Base-by-base conservation (phyloP, 306 rosid species). In the Cyamopsis tetragonoloba region DNA sequence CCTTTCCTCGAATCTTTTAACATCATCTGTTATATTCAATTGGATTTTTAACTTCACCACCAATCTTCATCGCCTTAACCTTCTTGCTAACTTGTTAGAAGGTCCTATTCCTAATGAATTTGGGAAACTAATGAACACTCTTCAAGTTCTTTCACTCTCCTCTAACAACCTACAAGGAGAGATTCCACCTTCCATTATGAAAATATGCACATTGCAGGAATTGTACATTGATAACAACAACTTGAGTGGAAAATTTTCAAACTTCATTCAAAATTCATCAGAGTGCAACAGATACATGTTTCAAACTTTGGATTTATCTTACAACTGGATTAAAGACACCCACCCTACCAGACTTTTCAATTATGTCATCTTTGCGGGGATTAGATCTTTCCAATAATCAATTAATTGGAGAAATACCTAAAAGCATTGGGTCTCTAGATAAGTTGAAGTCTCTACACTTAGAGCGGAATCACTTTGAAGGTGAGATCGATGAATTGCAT, bases 401-500 rank as follows among this genome's bases (percentile, higher is more conserved):
- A n/a, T n/a, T n/a, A n/a, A n/a, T n/a, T n/a, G n/a, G n/a, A n/a
- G n/a, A n/a, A n/a, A n/a, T n/a, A n/a, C 62, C 56, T 12, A 19
- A 46, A 58, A 59, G 47, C 38, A 47, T 75, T 0, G 17, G 69
- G 31, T 37, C 18, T 14, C 6, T 66, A 3, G 0, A 7, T 4
- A 5, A 49, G 42, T 37, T 72, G 54, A 12, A 15, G 34, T 0
- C 0, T 22, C 2, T 72, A 7, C 0, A 0, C 4, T 6, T 71
- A 0, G 3, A 1, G 0, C 3, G 9, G 7, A 75, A 67, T 48
- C 1, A 15, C 8, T 27, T 67, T 12, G 20, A 41, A 7, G 80
- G 75, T 44, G 38, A 32, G 6, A 6, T 75, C 57, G 38, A 5
- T n/a, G 70, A 75, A 10, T 18, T 3, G 0, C 70, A 76, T 76